phyloP scores from a whole-genome alignment of 139 green algal genomes.

The Axilococcus clingmanii region DNA sequence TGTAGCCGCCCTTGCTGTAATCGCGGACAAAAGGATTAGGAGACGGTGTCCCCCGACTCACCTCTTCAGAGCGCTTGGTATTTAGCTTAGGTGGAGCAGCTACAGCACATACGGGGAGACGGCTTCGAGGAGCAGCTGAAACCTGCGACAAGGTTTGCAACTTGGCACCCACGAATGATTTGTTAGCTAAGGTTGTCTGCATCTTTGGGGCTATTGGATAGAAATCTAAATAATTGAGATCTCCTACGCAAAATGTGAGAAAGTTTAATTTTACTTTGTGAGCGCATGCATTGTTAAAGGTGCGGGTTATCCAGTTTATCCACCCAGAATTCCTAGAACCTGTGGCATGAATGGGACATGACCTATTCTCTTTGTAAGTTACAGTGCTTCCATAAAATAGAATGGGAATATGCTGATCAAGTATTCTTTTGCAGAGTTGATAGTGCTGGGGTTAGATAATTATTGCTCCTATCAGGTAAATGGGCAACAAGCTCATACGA shows the following conservation, averaged over 20 bases:
- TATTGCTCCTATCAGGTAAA: constrained; percentile 62
- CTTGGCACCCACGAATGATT: background rate
- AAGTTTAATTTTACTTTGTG: too few relatives aligned
- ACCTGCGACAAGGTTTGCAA: background rate
- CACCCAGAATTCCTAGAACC: too few relatives aligned
- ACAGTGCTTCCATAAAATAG: too few relatives aligned
- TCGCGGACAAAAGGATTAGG: background rate
- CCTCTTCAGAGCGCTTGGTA: constrained; percentile 40
- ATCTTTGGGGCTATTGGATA: too few relatives aligned
- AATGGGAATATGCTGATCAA: too few relatives aligned
- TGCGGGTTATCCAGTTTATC: too few relatives aligned
- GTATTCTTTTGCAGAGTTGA: constrained; percentile 71
- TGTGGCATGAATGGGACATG: too few relatives aligned
- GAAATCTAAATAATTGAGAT: too few relatives aligned
- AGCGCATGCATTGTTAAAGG: too few relatives aligned
- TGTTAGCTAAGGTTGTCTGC: constrained; percentile 7
- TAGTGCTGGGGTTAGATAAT: constrained; percentile 79
- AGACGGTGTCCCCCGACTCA: constrained; percentile 4
- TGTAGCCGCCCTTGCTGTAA: too few relatives aligned
- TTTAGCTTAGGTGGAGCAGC: constrained; percentile 24
- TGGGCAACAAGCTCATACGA: constrained; percentile 82
- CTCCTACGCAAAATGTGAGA: too few relatives aligned
- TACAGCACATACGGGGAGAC: background rate
- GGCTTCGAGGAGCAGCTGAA: background rate
- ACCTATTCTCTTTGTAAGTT: too few relatives aligned